A percentile compares a stretch with the other conserved stretches of the same genome.
phyloP scores from a whole-genome alignment of 106 monocot genomes.

The Acanthochlamys bracteata region DNA sequence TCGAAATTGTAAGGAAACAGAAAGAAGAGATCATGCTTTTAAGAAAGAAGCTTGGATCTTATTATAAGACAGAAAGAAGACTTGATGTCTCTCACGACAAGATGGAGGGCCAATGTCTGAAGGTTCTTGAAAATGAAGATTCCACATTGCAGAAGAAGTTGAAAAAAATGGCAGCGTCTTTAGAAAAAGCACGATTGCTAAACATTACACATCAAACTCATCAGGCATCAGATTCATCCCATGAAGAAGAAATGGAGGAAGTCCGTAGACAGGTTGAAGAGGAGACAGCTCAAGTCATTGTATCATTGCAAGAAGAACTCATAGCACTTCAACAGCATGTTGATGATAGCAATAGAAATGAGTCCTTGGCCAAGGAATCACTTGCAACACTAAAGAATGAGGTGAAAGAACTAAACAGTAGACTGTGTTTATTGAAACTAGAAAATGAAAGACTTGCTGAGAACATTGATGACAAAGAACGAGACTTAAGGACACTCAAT shows the following conservation, averaged over 20 bases:
- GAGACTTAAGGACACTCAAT: slow-evolving; percentile 15
- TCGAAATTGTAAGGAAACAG: slow-evolving; percentile 27
- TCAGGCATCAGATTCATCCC: slow-evolving; percentile 27
- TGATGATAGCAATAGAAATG: slow-evolving; percentile 41
- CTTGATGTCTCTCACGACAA: slow-evolving; percentile 1
- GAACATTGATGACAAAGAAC: slow-evolving; percentile 46
- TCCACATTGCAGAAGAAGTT: slow-evolving; percentile 51
- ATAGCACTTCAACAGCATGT: slow-evolving; percentile 33
- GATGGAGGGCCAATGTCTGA: slow-evolving; percentile 6
- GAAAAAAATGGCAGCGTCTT: slow-evolving; percentile 55
- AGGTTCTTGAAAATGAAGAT: slow-evolving; percentile 28
- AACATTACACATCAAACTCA: slow-evolving; percentile 44
- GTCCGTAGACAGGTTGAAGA: slow-evolving; percentile 66
- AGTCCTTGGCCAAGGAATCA: slow-evolving; percentile 26
- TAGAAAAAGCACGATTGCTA: slow-evolving; percentile 41
- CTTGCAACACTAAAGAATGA: slow-evolving; percentile 39
- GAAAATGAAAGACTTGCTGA: slow-evolving; percentile 47
- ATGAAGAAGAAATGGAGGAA: slow-evolving; percentile 78
- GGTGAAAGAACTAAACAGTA: slow-evolving; percentile 28
- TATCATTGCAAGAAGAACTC: slow-evolving; percentile 85
- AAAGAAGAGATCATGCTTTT: slow-evolving; percentile 34
- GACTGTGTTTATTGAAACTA: slow-evolving; percentile 19
- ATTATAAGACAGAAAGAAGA: slow-evolving; percentile 14
- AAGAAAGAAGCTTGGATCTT: slow-evolving; percentile 18
- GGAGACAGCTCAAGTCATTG: slow-evolving; percentile 86